Conservation (phyloP, 1,284 basidiomycete species). For the Fomitiporia mediterranea region DNA sequence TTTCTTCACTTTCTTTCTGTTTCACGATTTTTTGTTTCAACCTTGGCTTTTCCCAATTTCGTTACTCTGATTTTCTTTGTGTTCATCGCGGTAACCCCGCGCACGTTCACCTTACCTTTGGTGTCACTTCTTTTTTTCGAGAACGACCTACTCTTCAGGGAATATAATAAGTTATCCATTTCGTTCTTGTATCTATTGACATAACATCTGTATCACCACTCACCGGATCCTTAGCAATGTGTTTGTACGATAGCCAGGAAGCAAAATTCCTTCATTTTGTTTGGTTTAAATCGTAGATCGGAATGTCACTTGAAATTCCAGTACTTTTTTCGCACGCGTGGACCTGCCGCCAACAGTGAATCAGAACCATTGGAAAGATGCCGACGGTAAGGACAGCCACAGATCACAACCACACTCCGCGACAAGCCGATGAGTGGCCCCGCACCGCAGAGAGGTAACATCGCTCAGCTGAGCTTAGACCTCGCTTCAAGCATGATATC, state of each 20-base stretch:
- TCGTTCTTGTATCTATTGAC: neutral
- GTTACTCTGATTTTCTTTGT: too few relatives aligned
- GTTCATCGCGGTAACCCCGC: neutral
- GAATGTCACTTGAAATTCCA: too few relatives aligned
- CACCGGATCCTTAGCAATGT: neutral
- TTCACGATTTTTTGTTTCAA: neutral
- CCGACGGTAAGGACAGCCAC: too few relatives aligned
- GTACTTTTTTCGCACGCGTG: too few relatives aligned
- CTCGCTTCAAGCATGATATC: too few relatives aligned
- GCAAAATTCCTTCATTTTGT: neutral
- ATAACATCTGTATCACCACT: constrained; percentile 4
- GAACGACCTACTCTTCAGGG: too few relatives aligned
- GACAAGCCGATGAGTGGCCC: neutral
- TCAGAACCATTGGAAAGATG: too few relatives aligned
- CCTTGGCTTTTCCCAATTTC: constrained; percentile 1
- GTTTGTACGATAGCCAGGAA: neutral
- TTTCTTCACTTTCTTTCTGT: neutral
- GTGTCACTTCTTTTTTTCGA: neutral
- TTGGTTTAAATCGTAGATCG: neutral
- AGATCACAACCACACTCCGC: too few relatives aligned
- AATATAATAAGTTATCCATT: neutral
- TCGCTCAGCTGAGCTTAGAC: too few relatives aligned
- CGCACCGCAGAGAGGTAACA: too few relatives aligned
- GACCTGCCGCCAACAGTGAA: too few relatives aligned
- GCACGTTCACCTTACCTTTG: neutral